These are phyloP conservation scores for Setaria viridis DNA, from an alignment of 202 grass and related monocot genomes.

Conservation along the genomic window DNA sequence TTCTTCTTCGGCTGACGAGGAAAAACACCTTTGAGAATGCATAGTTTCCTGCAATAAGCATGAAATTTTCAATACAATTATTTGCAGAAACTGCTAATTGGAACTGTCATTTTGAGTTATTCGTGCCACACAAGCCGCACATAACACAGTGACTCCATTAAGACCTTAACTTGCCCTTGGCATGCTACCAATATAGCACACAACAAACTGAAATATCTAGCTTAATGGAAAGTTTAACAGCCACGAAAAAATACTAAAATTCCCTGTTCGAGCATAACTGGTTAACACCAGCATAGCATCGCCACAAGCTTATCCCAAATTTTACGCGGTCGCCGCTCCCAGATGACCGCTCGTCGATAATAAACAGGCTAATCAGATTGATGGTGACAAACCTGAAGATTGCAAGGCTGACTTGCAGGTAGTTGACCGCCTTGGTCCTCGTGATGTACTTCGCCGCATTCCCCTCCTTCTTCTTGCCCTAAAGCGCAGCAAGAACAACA, in stretches of 20 bases:
- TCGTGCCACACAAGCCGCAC: neutral
- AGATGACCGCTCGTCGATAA: neutral
- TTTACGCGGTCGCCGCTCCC: neutral
- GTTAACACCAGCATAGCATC: neutral
- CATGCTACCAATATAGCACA: neutral
- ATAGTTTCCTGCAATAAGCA: conserved; percentile 75
- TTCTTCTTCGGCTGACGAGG: conserved; percentile 91
- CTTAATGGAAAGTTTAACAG: neutral
- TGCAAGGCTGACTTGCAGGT: conserved; percentile 79
- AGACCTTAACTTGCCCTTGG: neutral
- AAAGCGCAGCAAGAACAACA: neutral
- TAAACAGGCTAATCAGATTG: no score
- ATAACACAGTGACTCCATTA: neutral
- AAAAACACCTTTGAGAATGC: conserved; percentile 93
- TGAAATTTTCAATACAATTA: neutral
- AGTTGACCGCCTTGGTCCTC: conserved; percentile 83
- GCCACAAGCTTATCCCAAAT: neutral
- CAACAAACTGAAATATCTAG: neutral
- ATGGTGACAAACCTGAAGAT: conserved; percentile 66
- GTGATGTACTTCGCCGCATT: conserved; percentile 97
- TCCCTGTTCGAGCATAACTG: neutral
- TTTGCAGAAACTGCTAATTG: neutral
- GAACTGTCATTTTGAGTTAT: neutral
- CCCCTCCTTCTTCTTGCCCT: conserved; percentile 98
- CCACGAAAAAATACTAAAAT: neutral